A percentile compares a stretch with the other conserved stretches of the same genome.
Conservation (phyloP, 129 eudicot species). For the Chrysanthemum seticuspe region DNA sequence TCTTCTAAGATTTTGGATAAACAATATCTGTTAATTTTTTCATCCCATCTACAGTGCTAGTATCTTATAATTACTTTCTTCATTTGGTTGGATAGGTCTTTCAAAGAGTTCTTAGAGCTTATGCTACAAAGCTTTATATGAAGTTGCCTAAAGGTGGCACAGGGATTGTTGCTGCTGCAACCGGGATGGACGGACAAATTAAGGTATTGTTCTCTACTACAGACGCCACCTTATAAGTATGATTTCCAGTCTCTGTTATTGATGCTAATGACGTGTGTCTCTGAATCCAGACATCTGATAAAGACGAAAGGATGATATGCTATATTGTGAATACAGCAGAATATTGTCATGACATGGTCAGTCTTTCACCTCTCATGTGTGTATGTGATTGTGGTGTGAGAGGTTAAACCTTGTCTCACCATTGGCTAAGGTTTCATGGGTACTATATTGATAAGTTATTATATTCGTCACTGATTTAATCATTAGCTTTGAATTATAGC, state of each 20-base stretch:
- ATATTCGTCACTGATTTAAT: neutral
- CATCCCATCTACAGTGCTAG: neutral
- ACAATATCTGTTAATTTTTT: neutral
- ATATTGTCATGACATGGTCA: slow-evolving; percentile 93
- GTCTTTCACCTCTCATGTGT: slow-evolving; percentile 28
- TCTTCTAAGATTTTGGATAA: slow-evolving; percentile 11
- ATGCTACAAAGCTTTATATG: slow-evolving; percentile 82
- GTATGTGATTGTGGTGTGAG: slow-evolving; percentile 3
- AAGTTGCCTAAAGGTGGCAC: slow-evolving; percentile 94
- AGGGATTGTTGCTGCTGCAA: slow-evolving; percentile 97
- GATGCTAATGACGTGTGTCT: slow-evolving; percentile 15
- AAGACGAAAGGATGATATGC: slow-evolving; percentile 86
- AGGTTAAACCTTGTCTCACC: neutral
- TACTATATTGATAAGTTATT: neutral
- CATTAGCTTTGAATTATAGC: neutral
- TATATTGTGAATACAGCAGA: slow-evolving; percentile 96
- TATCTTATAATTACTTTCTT: slow-evolving; percentile 8
- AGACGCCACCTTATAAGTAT: neutral
- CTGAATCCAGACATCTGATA: slow-evolving; percentile 84
- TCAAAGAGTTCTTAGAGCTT: slow-evolving; percentile 84
- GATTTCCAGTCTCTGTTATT: neutral
- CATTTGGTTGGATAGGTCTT: slow-evolving; percentile 55
- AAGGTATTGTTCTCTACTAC: slow-evolving; percentile 47
- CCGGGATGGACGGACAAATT: slow-evolving; percentile 96
- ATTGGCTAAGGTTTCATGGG: slow-evolving; percentile 5